Conservation (phyloP, 768 basidiomycete genomes). For the Tricholoma furcatifolium region DNA sequence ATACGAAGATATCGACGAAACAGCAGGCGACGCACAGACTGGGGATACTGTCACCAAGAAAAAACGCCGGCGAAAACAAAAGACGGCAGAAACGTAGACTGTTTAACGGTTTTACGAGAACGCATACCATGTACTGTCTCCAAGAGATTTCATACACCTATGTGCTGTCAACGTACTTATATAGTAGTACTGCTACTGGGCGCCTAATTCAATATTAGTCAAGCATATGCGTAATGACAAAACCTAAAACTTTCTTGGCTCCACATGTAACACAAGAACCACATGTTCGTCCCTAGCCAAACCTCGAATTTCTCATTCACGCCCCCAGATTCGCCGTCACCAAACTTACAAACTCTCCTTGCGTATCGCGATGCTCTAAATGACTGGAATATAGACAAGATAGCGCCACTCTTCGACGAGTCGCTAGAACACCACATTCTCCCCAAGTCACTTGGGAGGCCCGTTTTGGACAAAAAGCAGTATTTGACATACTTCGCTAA, state of each 20-base stretch:
- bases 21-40: constrained; percentile 40
- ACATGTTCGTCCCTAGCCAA: constrained; percentile 23
- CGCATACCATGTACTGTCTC: background rate
- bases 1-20: constrained; percentile 36
- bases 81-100: constrained; percentile 13
- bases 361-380: constrained; percentile 31
- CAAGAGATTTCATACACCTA: background rate
- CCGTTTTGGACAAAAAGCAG: constrained; percentile 33
- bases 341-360: constrained; percentile 32
- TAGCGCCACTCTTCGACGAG: constrained; percentile 30
- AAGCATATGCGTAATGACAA: too few species aligned
- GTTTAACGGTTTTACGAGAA: background rate
- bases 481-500: constrained; percentile 30
- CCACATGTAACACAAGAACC: too few species aligned
- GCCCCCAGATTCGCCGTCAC: constrained; percentile 28
- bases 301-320: constrained; percentile 24
- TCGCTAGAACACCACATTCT: constrained; percentile 34
- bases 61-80: constrained; percentile 32
- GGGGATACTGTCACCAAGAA: constrained; percentile 19
- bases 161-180: too few species aligned
- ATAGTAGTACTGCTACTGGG: too few species aligned
- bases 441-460: constrained; percentile 31
- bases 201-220: too few species aligned
- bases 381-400: constrained; percentile 26
- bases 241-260: too few species aligned